These are phyloP conservation scores for Cercis canadensis DNA, from an alignment of 306 rosid species.

Conservation along the genomic window DNA sequence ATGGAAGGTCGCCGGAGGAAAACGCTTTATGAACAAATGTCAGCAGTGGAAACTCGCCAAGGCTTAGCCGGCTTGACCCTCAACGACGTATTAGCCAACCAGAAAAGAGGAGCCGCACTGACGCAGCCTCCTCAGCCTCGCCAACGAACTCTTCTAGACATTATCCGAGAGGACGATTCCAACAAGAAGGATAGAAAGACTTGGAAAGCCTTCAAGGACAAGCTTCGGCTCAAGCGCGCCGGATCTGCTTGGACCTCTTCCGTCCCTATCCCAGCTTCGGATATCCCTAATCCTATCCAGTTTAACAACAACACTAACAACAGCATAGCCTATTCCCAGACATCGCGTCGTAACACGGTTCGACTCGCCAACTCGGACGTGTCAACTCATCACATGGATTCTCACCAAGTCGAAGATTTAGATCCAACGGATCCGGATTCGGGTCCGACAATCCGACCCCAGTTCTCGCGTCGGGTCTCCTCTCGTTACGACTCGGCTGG, in stretches of 20 bases:
- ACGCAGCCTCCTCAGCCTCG: constrained; percentile 26
- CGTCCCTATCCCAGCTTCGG: constrained; percentile 63
- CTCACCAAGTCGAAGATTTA: constrained; percentile 27
- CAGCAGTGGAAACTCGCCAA: constrained; percentile 45
- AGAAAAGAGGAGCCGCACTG: constrained; percentile 34
- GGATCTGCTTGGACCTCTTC: constrained; percentile 80
- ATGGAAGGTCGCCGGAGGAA: constrained; percentile 70
- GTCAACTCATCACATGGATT: constrained; percentile 11
- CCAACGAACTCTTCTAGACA: constrained; percentile 66
- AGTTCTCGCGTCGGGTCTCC: constrained; percentile 27
- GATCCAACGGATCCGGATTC: constrained; percentile 2
- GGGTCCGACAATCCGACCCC: background rate
- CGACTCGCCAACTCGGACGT: no score
- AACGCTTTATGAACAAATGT: constrained; percentile 78
- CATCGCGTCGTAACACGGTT: constrained; percentile 33
- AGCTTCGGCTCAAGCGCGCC: constrained; percentile 65
- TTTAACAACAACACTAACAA: background rate
- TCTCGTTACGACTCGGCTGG: background rate
- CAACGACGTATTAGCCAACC: constrained; percentile 50
- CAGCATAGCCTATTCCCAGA: background rate
- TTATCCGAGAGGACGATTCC: constrained; percentile 56
- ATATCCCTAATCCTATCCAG: constrained; percentile 50
- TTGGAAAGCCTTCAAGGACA: constrained; percentile 80
- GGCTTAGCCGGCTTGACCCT: constrained; percentile 62
- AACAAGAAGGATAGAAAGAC: constrained; percentile 58